Conservation (phyloP, 805 yeast genomes). For the Sugiyamaella mastotermitis region DNA sequence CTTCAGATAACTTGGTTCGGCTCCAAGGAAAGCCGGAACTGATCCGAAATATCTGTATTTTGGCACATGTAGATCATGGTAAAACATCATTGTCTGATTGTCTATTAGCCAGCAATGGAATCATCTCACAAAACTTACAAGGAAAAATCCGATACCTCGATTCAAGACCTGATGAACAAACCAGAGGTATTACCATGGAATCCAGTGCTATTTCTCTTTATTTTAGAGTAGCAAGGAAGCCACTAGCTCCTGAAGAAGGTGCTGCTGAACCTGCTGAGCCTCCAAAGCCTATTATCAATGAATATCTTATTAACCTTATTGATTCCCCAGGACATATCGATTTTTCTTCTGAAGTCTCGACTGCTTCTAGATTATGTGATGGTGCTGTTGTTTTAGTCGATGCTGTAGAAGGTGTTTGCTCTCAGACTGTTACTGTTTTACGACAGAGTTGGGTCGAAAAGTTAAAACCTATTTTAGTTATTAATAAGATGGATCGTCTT, state of each 20-base stretch:
- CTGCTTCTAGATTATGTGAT: conserved; percentile 93
- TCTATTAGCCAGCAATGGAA: conserved; percentile 89
- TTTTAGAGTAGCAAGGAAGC: conserved; percentile 56
- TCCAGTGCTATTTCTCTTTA: conserved; percentile 92
- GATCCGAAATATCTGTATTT: conserved; percentile 85
- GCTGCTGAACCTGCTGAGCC: conserved; percentile 8
- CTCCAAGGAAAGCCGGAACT: conserved; percentile 64
- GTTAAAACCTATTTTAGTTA: conserved; percentile 76
- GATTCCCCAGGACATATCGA: conserved; percentile 99
- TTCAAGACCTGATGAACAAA: conserved; percentile 91
- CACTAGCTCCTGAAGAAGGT: conserved; percentile 23
- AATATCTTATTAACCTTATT: conserved; percentile 81
- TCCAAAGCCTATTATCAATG: conserved; percentile 40
- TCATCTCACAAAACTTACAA: conserved; percentile 89
- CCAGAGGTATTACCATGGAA: conserved; percentile 97
- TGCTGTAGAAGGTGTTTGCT: conserved; percentile 97
- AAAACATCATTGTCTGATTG: conserved; percentile 94
- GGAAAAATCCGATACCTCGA: conserved; percentile 92
- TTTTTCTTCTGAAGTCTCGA: conserved; percentile 91
- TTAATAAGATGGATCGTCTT: conserved; percentile 87
- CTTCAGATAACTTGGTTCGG: conserved; percentile 55
- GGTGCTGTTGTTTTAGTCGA: conserved; percentile 95
- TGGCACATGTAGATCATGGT: conserved; percentile 99
- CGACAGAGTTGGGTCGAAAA: conserved; percentile 96
- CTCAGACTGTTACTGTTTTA: conserved; percentile 91